Evolutionary conservation across 1,284 basidiomycete genomes (phyloP), one percentile per base, ranked within the genome.

Genomic region (Exobasidium rhododendri): DNA sequence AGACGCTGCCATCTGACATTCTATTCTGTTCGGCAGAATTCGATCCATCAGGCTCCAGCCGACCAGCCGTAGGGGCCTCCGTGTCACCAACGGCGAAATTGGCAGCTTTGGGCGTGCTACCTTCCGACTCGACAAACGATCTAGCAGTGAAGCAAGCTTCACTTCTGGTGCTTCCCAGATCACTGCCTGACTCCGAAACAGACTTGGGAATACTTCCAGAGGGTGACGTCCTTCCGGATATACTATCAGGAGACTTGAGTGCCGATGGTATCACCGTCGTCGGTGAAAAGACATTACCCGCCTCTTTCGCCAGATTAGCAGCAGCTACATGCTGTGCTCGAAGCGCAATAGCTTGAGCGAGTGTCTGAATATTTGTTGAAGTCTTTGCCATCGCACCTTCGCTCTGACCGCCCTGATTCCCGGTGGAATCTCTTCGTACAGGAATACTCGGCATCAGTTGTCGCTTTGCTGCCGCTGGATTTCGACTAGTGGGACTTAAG

Each of bases 311-410:
- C 13, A 22, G n/a, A 14, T 58, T 58, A 14, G 40, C 57, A 28
- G 57, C 57, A 10, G 57, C 57, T 26, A 58, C 57, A 35, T 52
- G 57, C 40, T 45, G 28, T 11, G 57, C 57, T 17, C 57, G 32
- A 31, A 31, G 22, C 10, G 57, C 57, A 24, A 58, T 58, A 30
- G 57, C 57, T 32, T 45, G 45, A 7, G 57, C 57, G 11, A 58
- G 46, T 2, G 3, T 13, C 20, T 58, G 32, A 28, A 58, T 58
- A 22, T 58, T 47, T 6, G 57, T 31, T 55, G 32, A 20, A 20
- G 22, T 5, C n/a, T 20, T 22, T 24, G 26, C 29, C 31, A 31
- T 26, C 6, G 14, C 52, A 20, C 22, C 29, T 55, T 29, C 52
- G 11, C 20, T 55, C 14, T 55, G 20, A 13, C 56, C 28, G 32